A percentile compares a stretch with the other conserved stretches of the same genome.
These are phyloP conservation scores for Hypomyces perniciosus DNA, from an alignment of 2,329 filamentous ascomycete species.

Conservation along the genomic window DNA sequence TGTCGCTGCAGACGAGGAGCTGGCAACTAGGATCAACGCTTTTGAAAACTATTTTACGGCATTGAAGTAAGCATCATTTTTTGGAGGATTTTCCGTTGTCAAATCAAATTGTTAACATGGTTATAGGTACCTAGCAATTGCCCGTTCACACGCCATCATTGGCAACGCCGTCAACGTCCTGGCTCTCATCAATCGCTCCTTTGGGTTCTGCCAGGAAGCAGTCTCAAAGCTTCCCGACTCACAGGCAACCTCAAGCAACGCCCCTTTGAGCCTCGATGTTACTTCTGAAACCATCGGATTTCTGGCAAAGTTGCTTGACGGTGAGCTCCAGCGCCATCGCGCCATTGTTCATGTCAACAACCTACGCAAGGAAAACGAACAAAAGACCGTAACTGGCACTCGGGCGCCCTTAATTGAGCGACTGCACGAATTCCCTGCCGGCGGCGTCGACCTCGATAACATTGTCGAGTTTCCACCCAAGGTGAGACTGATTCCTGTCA, in stretches of 20 bases:
- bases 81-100: no score
- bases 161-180: constrained; percentile 71
- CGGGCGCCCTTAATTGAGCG: constrained; percentile 62
- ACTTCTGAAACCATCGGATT: constrained; percentile 50
- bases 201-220: constrained; percentile 54
- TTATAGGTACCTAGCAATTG: constrained; percentile 72
- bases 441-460: constrained; percentile 67
- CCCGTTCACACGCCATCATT: constrained; percentile 73
- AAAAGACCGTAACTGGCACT: constrained; percentile 24
- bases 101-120: not conserved
- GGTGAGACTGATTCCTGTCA: constrained; percentile 77
- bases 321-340: constrained; percentile 72
- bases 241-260: constrained; percentile 20
- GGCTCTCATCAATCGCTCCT: constrained; percentile 72
- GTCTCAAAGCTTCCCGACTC: constrained; percentile 39
- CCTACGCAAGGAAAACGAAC: constrained; percentile 46
- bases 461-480: constrained; percentile 84
- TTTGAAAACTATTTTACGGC: constrained; percentile 81
- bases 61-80: constrained; percentile 59
- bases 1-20: constrained; percentile 73
- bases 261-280: constrained; percentile 62
- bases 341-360: constrained; percentile 79
- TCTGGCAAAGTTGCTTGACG: constrained; percentile 57
- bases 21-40: constrained; percentile 71
- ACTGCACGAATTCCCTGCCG: constrained; percentile 67